These are phyloP conservation scores for Porodaedalea pini DNA, from an alignment of 1,284 basidiomycete genomes.

Conservation along the genomic window DNA sequence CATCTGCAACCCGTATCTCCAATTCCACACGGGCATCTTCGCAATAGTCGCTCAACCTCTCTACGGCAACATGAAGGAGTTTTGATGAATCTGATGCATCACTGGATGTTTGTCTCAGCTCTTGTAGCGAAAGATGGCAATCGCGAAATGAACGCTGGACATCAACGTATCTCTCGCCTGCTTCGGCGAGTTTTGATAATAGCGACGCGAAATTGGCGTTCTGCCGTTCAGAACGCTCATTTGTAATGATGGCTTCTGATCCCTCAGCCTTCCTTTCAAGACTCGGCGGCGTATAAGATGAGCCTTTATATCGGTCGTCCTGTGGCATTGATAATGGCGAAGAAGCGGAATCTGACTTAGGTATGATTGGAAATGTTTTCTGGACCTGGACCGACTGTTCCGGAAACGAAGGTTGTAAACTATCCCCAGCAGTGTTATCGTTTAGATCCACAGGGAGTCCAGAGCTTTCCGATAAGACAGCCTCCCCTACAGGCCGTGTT, in stretches of 20 bases:
- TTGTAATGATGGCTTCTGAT: too few species aligned
- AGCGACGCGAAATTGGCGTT: slow-evolving; percentile 29
- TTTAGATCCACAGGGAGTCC: too few species aligned
- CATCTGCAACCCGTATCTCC: slow-evolving; percentile 80
- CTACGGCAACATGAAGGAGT: slow-evolving; percentile 52
- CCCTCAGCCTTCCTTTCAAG: too few species aligned
- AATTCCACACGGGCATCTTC: slow-evolving; percentile 85
- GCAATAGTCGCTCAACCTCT: slow-evolving; percentile 72
- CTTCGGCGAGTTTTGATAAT: slow-evolving; percentile 41
- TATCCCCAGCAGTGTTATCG: too few species aligned
- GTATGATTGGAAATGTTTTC: too few species aligned
- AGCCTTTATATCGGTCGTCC: not conserved
- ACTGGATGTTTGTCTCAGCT: slow-evolving; percentile 44
- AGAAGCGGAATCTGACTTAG: not conserved
- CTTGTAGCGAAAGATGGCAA: slow-evolving; percentile 61
- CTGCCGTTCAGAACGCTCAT: not conserved
- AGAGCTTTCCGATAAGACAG: too few species aligned
- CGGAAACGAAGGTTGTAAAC: too few species aligned
- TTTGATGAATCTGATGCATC: slow-evolving; percentile 29
- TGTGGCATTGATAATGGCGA: not conserved
- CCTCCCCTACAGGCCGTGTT: too few species aligned
- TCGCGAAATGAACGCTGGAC: slow-evolving; percentile 64
- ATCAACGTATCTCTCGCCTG: slow-evolving; percentile 55
- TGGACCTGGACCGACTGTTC: too few species aligned
- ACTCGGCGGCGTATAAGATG: not conserved